These are phyloP conservation scores for Ophiostoma australiae DNA, from an alignment of 2,329 filamentous ascomycete species.

Conservation along the genomic window DNA sequence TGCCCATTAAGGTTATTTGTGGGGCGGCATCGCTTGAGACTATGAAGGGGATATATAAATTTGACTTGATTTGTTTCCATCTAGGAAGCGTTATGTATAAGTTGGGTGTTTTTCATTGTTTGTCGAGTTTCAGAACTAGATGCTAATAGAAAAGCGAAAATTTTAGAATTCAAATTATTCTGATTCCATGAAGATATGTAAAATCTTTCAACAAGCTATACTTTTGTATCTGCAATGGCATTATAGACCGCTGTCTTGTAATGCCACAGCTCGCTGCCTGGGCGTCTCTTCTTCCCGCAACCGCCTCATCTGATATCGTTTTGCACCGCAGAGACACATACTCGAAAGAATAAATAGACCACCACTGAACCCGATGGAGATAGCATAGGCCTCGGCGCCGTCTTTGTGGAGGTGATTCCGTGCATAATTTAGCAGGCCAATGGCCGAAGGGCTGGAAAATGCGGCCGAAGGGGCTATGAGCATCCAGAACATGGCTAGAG, in stretches of 20 bases:
- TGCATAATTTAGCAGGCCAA: not conserved
- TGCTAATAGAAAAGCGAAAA: too few relatives aligned
- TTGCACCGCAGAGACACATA: not conserved
- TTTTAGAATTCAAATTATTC: too few relatives aligned
- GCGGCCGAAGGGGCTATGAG: slow-evolving; percentile 15
- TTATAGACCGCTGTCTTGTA: too few relatives aligned
- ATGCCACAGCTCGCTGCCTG: not conserved
- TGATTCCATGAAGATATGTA: too few relatives aligned
- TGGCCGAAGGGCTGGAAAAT: slow-evolving; percentile 19
- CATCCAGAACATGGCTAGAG: slow-evolving; percentile 23
- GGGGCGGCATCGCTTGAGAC: not conserved
- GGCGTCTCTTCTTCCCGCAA: not conserved
- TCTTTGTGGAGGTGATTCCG: not conserved
- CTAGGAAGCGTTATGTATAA: too few relatives aligned
- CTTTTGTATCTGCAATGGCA: too few relatives aligned
- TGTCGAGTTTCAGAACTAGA: too few relatives aligned
- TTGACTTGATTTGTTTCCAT: too few relatives aligned
- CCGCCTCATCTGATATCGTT: not conserved
- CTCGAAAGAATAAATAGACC: not conserved
- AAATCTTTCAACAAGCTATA: too few relatives aligned
- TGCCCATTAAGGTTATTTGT: not conserved
- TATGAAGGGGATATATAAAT: too few relatives aligned
- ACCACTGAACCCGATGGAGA: not conserved
- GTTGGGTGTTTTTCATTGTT: too few relatives aligned
- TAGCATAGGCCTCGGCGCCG: not conserved